Conservation (phyloP, 2,329 filamentous ascomycete genomes). For the Pyrenophora tritici-repentis region DNA sequence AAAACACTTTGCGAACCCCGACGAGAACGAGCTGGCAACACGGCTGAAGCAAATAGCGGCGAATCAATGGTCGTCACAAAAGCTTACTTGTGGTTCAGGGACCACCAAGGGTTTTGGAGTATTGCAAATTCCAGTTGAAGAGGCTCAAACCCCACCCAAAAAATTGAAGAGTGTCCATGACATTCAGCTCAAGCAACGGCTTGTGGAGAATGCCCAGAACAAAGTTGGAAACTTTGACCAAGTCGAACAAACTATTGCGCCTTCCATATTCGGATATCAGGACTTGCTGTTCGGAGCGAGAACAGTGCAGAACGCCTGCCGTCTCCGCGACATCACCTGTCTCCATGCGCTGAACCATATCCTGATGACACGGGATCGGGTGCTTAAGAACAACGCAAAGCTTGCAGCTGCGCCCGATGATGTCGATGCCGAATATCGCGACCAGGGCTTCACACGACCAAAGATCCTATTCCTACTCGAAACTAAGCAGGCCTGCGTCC, state of each 20-base stretch:
- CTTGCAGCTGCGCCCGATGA: slow-evolving; percentile 68
- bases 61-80: slow-evolving; percentile 56
- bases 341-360: slow-evolving; percentile 91
- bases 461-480: slow-evolving; percentile 91
- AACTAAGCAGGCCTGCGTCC: slow-evolving; percentile 82
- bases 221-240: slow-evolving; percentile 59
- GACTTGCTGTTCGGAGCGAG: slow-evolving; percentile 80
- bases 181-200: slow-evolving; percentile 40
- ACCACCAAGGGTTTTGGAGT: slow-evolving; percentile 26
- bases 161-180: slow-evolving; percentile 34
- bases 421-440: slow-evolving; percentile 74
- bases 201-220: slow-evolving; percentile 37
- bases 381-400: slow-evolving; percentile 89
- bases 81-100: slow-evolving; percentile 35
- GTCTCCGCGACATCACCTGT: slow-evolving; percentile 72
- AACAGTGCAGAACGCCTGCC: slow-evolving; percentile 68
- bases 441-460: slow-evolving; percentile 94
- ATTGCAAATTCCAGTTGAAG: slow-evolving; percentile 31
- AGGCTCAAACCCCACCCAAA: slow-evolving; percentile 20
- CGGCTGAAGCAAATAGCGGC: slow-evolving; percentile 54
- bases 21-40: slow-evolving; percentile 63
- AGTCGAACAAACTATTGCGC: slow-evolving; percentile 68
- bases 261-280: slow-evolving; percentile 78
- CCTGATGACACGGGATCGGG: slow-evolving; percentile 87
- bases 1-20: slow-evolving; percentile 72